Evolutionary conservation across 345 rosid species (phyloP).

Genomic region (Mercurialis annua): DNA sequence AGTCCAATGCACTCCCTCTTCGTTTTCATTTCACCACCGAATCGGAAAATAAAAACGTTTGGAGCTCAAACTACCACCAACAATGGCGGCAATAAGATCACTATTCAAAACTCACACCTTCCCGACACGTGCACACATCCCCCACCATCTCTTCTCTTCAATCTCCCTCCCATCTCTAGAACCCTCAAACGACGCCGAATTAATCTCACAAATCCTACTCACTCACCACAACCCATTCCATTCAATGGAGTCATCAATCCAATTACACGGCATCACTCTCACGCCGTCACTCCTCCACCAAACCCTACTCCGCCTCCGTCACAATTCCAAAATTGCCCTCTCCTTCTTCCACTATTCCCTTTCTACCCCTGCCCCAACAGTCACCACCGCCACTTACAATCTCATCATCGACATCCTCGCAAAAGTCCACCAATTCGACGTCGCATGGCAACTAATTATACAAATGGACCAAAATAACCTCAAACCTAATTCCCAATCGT

Average conservation of each 20-base stretch:
- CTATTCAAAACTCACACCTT: background rate
- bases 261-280: slow-evolving; percentile 69
- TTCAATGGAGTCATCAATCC: slow-evolving; percentile 71
- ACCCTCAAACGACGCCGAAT: slow-evolving; percentile 65
- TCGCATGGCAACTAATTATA: slow-evolving; percentile 62
- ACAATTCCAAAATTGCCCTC: slow-evolving; percentile 66
- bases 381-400: slow-evolving; percentile 37
- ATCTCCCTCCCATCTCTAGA: slow-evolving; percentile 42
- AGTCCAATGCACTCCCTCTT: too few species aligned
- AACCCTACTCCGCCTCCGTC: slow-evolving; percentile 83
- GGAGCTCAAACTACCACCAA: too few species aligned
- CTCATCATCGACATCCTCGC: slow-evolving; percentile 70
- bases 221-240: slow-evolving; percentile 86
- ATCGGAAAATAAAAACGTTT: too few species aligned
- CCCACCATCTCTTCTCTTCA: slow-evolving; percentile 17
- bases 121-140: slow-evolving; percentile 5
- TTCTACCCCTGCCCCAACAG: slow-evolving; percentile 41
- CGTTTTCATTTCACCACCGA: background rate
- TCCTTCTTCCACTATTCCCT: slow-evolving; percentile 53
- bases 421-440: slow-evolving; percentile 75
- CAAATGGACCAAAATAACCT: slow-evolving; percentile 50
- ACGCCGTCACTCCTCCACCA: slow-evolving; percentile 59
- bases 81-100: background rate
- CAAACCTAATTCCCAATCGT: slow-evolving; percentile 48
- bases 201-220: slow-evolving; percentile 58